A percentile compares a stretch with the other conserved stretches of the same genome.
These are phyloP conservation scores for Lepiota brunneoincarnata DNA, from an alignment of 768 basidiomycete species.

Conservation along the genomic window DNA sequence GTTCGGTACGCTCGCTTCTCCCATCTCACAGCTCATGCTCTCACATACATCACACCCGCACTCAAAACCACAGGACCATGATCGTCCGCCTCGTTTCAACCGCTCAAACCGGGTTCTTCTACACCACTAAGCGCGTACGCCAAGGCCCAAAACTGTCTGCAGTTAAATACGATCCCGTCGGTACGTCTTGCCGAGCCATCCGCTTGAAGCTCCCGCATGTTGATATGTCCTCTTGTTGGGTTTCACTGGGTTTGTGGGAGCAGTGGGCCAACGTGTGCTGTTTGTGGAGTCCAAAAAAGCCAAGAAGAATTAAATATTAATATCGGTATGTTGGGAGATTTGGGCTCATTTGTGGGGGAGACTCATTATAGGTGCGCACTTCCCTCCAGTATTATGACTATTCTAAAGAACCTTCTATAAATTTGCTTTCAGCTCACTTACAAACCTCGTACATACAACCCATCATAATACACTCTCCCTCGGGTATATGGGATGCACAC, in stretches of 20 bases:
- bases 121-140: constrained; percentile 76
- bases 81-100: constrained; percentile 89
- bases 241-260: background rate
- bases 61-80: constrained; percentile 54
- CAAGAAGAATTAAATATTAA: constrained; percentile 39
- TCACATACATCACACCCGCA: background rate
- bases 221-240: background rate
- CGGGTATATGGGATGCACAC: too few relatives aligned
- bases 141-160: constrained; percentile 77
- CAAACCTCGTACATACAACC: too few relatives aligned
- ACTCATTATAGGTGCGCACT: too few relatives aligned
- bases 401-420: too few relatives aligned
- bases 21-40: background rate
- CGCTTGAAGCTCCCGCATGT: background rate
- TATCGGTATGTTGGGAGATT: too few relatives aligned
- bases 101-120: constrained; percentile 90
- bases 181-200: constrained; percentile 39
- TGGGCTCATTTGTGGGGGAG: too few relatives aligned
- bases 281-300: constrained; percentile 81
- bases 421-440: too few relatives aligned
- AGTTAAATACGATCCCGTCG: constrained; percentile 90
- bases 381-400: too few relatives aligned
- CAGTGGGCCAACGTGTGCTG: constrained; percentile 70
- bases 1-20: constrained; percentile 40
- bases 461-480: too few relatives aligned